These are phyloP conservation scores for Acacia melanoxylon DNA, from an alignment of 306 rosid species.

Conservation along the genomic window DNA sequence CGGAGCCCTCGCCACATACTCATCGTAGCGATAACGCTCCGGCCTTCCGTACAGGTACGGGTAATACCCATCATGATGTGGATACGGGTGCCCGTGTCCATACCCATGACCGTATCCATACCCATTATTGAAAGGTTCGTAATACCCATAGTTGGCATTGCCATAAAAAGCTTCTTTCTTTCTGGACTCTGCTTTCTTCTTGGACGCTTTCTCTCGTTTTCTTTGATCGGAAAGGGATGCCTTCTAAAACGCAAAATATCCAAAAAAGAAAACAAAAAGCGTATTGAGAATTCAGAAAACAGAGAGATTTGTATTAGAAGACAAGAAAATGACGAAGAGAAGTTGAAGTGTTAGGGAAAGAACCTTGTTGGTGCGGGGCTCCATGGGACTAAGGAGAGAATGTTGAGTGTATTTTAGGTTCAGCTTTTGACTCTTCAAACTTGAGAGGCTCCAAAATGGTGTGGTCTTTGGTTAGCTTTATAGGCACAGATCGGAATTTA, in stretches of 20 bases:
- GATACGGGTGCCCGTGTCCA: not conserved
- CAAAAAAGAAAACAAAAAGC: not conserved
- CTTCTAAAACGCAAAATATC: not conserved
- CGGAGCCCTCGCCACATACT: not conserved
- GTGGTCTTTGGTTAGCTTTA: not conserved
- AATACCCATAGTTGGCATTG: not conserved
- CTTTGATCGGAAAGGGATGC: not conserved
- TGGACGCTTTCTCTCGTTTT: conserved; percentile 9
- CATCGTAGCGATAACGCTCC: not conserved
- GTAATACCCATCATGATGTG: not conserved
- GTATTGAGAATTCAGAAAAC: not conserved
- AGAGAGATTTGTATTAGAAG: not conserved
- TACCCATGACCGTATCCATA: not conserved
- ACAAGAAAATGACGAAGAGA: not conserved
- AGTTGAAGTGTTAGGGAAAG: not conserved
- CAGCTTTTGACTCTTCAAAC: not conserved
- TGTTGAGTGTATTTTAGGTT: not conserved
- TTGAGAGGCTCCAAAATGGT: not conserved
- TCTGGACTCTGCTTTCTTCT: not conserved
- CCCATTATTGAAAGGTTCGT: not conserved
- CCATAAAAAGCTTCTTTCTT: not conserved
- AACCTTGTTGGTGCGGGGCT: not conserved
- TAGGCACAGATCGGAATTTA: not conserved
- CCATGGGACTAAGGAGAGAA: not conserved
- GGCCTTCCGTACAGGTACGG: not conserved